These are phyloP conservation scores for Aspergillus sclerotioniger DNA, from an alignment of 495 filamentous ascomycete genomes.

Conservation along the genomic window DNA sequence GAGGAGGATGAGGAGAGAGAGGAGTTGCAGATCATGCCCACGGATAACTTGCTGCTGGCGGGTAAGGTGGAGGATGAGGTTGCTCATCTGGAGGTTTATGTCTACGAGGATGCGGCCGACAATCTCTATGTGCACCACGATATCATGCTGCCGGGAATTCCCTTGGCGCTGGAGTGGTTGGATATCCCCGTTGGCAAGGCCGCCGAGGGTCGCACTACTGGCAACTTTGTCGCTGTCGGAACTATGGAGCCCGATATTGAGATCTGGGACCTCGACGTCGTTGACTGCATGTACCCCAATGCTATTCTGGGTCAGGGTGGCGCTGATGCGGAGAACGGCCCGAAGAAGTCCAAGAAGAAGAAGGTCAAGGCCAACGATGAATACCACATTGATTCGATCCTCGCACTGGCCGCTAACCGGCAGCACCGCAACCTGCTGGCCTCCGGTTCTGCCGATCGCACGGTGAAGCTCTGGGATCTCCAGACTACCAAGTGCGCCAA, in stretches of 20 bases:
- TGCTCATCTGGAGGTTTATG: slow-evolving; percentile 93
- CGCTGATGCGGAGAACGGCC: slow-evolving; percentile 45
- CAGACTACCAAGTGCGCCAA: slow-evolving; percentile 88
- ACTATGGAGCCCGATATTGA: slow-evolving; percentile 99
- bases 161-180: slow-evolving; percentile 93
- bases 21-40: slow-evolving; percentile 87
- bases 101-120: slow-evolving; percentile 90
- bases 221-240: slow-evolving; percentile 90
- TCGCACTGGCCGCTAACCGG: slow-evolving; percentile 87
- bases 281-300: slow-evolving; percentile 97
- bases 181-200: slow-evolving; percentile 78
- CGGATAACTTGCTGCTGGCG: slow-evolving; percentile 87
- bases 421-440: slow-evolving; percentile 94
- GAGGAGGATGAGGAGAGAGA: slow-evolving; percentile 86
- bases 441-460: slow-evolving; percentile 92
- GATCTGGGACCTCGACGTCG: slow-evolving; percentile 92
- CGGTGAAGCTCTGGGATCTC: slow-evolving; percentile 96
- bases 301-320: slow-evolving; percentile 88
- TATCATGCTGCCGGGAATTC: slow-evolving; percentile 97
- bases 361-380: slow-evolving; percentile 81
- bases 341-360: slow-evolving; percentile 77
- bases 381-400: slow-evolving; percentile 91
- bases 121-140: slow-evolving; percentile 99
- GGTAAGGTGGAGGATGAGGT: slow-evolving; percentile 96
- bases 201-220: slow-evolving; percentile 52